Base-by-base conservation (phyloP, 345 rosid genomes). In the Hibiscus mutabilis region DNA sequence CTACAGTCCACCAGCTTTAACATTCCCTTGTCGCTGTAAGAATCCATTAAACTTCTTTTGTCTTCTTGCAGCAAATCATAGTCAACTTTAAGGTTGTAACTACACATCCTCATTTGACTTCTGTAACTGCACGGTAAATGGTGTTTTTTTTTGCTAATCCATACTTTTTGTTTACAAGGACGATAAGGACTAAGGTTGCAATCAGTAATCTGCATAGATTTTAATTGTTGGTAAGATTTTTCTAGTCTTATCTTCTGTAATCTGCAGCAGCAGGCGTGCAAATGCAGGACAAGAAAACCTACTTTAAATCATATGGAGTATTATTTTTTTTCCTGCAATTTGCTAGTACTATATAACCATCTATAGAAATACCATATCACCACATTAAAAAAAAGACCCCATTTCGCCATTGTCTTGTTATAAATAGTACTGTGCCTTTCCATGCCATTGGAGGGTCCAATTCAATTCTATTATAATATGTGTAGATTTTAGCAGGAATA, bases 391-490 rank as follows among this genome's bases (percentile, higher is more conserved):
- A 22, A 33, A 27, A 37, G 56, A 40, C 44, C 51, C 22, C 22
- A 68, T 55, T 47, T 63, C 56, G 18, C 49, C 68, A 44, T 59
- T 55, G 58, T 10, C 33, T 74, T 6, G 1, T 46, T 5, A 14
- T 40, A 37, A 66, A 66, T 22, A 40, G 35, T 12, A 66, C 6
- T 6, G 27, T 70, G 69, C 14, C 82, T 74, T 69, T 74, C 29
- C 77, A 74, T 63, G 68, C 52, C 46, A 40, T 47, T 74, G 74
- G 75, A 77, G 25, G 62, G 81, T 72, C 77, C 76, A 70, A 40
- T 56, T 27, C 31, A 56, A 57, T 12, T 9, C 31, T 21, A 55
- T 61, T 60, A 37, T 37, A 37, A 8, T 37, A 37, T 37, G 42
- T 37, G 42, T 37, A 37, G 42, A 7, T 37, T 49, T 21, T 22